These are phyloP conservation scores for Corymbia maculata DNA, from an alignment of 345 rosid genomes.

Conservation along the genomic window DNA sequence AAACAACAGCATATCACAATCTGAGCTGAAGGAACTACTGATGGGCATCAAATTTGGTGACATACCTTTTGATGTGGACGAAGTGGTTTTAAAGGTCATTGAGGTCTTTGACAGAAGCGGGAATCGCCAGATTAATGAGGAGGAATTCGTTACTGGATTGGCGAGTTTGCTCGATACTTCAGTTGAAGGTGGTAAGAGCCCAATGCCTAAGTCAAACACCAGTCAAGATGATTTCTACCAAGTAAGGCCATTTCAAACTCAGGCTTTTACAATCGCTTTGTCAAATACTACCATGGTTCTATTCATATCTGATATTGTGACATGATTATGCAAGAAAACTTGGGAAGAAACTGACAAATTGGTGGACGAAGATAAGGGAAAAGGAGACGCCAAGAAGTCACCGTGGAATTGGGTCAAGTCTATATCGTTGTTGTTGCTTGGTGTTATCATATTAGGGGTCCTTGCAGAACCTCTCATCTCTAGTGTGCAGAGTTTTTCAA, in stretches of 20 bases:
- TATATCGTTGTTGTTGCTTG: not conserved
- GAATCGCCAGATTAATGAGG: slow-evolving; percentile 4
- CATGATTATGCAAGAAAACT: not conserved
- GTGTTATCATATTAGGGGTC: slow-evolving; percentile 4
- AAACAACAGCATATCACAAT: slow-evolving; percentile 3
- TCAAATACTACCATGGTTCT: not conserved
- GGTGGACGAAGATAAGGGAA: slow-evolving; percentile 4
- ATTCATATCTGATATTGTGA: not conserved
- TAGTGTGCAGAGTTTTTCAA: slow-evolving; percentile 17
- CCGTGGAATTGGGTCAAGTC: slow-evolving; percentile 7
- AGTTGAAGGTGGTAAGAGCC: not conserved
- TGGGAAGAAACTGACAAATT: slow-evolving; percentile 19
- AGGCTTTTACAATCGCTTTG: not conserved
- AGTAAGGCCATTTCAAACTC: not conserved
- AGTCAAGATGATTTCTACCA: slow-evolving; percentile 3
- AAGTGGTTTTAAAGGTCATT: slow-evolving; percentile 8
- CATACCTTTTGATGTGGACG: slow-evolving; percentile 12
- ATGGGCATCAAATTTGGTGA: slow-evolving; percentile 8
- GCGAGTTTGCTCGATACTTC: slow-evolving; percentile 3
- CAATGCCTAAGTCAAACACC: not conserved
- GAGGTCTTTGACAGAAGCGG: slow-evolving; percentile 14
- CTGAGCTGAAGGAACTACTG: slow-evolving; percentile 13
- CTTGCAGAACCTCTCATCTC: slow-evolving; percentile 18
- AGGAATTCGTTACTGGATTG: slow-evolving; percentile 17
- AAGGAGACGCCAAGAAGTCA: not conserved